A percentile compares a stretch with the other conserved stretches of the same genome.
Conservation (phyloP, 176 grass and related monocot species). For the Eleusine coracana region DNA sequence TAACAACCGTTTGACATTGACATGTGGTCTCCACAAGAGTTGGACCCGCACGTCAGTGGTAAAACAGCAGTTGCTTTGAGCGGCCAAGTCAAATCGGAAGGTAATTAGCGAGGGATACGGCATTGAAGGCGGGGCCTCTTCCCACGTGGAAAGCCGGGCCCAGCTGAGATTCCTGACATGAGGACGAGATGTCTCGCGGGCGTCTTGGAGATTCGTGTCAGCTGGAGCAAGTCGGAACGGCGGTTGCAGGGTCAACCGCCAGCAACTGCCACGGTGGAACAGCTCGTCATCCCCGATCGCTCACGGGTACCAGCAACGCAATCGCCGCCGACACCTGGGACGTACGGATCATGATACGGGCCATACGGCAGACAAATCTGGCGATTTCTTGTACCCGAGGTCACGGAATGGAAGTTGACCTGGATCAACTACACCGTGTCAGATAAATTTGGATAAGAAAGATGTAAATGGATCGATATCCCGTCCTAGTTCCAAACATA, state of each 20-base stretch:
- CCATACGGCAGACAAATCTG: not conserved
- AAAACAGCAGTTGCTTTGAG: fast-evolving
- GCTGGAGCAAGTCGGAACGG: not conserved
- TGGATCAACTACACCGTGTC: not conserved
- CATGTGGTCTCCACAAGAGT: fast-evolving
- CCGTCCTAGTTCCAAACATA: not conserved
- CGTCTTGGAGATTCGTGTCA: conserved; percentile 33
- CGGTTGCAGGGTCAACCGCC: conserved; percentile 24
- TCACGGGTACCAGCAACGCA: not conserved
- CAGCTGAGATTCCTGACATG: conserved; percentile 24
- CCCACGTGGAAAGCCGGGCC: conserved; percentile 26
- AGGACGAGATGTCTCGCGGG: conserved; percentile 10
- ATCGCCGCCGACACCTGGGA: not conserved
- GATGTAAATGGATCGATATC: not conserved
- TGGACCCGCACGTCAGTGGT: not conserved
- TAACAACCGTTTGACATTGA: not conserved
- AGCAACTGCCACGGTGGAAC: conserved; percentile 23
- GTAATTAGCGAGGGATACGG: not conserved
- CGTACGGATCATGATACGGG: not conserved
- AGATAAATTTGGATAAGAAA: not conserved
- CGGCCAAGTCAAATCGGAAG: not conserved
- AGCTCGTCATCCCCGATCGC: not conserved
- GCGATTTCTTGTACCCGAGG: not conserved
- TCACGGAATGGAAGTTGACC: not conserved
- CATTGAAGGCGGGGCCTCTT: not conserved